Percentiles rank a stretch among this genome's conserved stretches.
Conservation (phyloP, 2,329 filamentous ascomycete species). For the Ascochyta koolunga region DNA sequence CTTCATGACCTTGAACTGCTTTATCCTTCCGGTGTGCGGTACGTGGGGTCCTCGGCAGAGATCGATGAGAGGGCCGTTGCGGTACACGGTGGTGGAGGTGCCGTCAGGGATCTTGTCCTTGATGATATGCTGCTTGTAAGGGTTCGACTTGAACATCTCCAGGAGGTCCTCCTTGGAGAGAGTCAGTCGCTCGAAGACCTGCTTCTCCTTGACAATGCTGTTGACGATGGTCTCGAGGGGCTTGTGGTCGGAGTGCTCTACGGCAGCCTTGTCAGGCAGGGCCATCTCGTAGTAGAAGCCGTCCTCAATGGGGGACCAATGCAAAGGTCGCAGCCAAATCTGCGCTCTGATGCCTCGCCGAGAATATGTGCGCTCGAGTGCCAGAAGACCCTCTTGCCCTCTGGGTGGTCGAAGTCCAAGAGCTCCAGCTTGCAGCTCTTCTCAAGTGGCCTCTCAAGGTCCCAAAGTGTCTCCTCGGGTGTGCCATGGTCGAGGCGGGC, state of each 20-base stretch:
- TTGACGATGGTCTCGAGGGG: conserved; percentile 79
- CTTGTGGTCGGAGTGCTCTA: conserved; percentile 81
- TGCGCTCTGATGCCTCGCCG: conserved; percentile 90
- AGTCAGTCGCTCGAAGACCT: conserved; percentile 87
- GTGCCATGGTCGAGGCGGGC: conserved; percentile 78
- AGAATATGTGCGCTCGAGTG: conserved; percentile 94
- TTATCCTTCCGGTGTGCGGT: conserved; percentile 89
- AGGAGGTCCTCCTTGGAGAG: conserved; percentile 89
- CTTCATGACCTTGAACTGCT: conserved; percentile 93
- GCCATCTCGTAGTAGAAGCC: conserved; percentile 99
- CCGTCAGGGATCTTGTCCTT: conserved; percentile 88
- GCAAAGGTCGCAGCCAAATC: conserved; percentile 89
- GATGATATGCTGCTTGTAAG: conserved; percentile 98
- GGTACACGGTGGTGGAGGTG: conserved; percentile 91
- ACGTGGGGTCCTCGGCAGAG: conserved; percentile 95
- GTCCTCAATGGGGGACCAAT: conserved; percentile 91
- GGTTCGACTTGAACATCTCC: conserved; percentile 97
- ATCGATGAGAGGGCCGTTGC: conserved; percentile 92
- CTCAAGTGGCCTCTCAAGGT: conserved; percentile 88
- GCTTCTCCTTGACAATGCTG: conserved; percentile 94
- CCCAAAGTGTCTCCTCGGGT: conserved; percentile 82
- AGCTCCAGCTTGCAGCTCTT: conserved; percentile 84
- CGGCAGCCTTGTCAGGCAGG: conserved; percentile 71
- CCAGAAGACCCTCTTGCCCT: conserved; percentile 96
- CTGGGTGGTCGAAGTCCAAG: conserved; percentile 75